Base-by-base conservation (phyloP, 441 rosid species). In the Populus hybrid region DNA sequence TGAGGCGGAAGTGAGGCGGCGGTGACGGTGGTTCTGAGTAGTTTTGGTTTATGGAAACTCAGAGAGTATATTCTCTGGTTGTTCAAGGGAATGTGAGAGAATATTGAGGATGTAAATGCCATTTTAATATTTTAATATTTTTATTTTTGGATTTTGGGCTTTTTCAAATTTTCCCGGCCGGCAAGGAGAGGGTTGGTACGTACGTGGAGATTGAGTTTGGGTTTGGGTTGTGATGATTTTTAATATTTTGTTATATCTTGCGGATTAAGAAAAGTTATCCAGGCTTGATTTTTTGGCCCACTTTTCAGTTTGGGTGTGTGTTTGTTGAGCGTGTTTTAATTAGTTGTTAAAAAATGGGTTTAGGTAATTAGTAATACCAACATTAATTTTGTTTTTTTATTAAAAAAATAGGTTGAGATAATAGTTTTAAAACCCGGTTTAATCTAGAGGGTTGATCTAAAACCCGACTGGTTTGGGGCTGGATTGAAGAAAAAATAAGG, bases 91-190 rank as follows among this genome's bases (percentile, higher is more conserved):
- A 80, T 65, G 61, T 83, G 85, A 10, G 90, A 72, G 69, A 86
- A 79, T 23, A 90, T 79, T 59, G 93, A 85, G 64, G 93, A 83
- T 75, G 91, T 71, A 74, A 71, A 86, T 74, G 93, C 88, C 96
- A 93, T 93, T 80, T 85, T 74, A 35, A 23, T 18, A 93, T 93
- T 80, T 85, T 74, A 35, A 23, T 18, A 45, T 28, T 21, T 10
- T 11, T 69, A 26, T 24, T 64, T 64, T 7, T 10, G 7, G 68
- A 9, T 68, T 68, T n/a, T 31, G 7, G 20, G 64, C 24, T 29
- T 31, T 7, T 40, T 16, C 35, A 1, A 59, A 59, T 2, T n/a
- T n/a, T 8, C 11, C 86, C 87, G 84, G 85, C 84, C 84, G 84
- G 83, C 77, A 70, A 77, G 73, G 76, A 64, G 69, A 21, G 23